phyloP scores from a whole-genome alignment of 2,329 filamentous ascomycete genomes.

The Trichoderma sp. region DNA sequence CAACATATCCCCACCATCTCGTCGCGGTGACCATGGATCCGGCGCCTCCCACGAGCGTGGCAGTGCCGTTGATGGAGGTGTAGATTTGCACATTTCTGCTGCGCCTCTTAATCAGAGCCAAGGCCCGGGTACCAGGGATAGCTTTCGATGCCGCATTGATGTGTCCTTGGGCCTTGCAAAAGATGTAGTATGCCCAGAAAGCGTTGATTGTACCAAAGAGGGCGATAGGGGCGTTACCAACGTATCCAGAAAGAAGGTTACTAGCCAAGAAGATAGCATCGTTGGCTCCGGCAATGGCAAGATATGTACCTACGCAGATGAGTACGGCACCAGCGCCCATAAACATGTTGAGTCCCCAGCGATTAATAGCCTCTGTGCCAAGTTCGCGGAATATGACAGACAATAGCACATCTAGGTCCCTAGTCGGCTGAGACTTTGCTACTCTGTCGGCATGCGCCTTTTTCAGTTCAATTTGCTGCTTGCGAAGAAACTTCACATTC shows the following conservation, averaged over 20 bases:
- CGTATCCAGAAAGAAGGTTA: constrained; percentile 55
- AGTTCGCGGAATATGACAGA: constrained; percentile 49
- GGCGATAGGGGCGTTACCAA: constrained; percentile 52
- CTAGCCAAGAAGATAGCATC: constrained; percentile 42
- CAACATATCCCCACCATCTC: constrained; percentile 52
- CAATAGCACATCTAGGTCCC: constrained; percentile 38
- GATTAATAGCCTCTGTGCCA: constrained; percentile 50
- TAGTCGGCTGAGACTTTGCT: constrained; percentile 1
- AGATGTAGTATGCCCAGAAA: constrained; percentile 47
- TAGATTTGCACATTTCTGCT: constrained; percentile 45
- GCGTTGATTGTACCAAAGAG: constrained; percentile 49
- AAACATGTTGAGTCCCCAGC: constrained; percentile 49
- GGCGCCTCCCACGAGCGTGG: constrained; percentile 47
- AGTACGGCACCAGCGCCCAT: constrained; percentile 50
- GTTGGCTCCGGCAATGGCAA: constrained; percentile 53
- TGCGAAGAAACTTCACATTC: constrained; percentile 46
- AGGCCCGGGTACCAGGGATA: constrained; percentile 28
- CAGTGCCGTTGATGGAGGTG: constrained; percentile 43
- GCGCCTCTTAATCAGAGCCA: constrained; percentile 36
- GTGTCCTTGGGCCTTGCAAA: constrained; percentile 41
- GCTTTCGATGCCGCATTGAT: constrained; percentile 27
- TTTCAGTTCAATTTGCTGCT: constrained; percentile 39
- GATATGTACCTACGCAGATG: constrained; percentile 50
- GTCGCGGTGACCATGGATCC: constrained; percentile 51
- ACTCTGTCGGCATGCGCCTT: constrained; percentile 22